A percentile compares a stretch with the other conserved stretches of the same genome.
Evolutionary conservation across 371 early-diverging fungal species (phyloP).

Genomic region (Syncephalastrum contaminatum): DNA sequence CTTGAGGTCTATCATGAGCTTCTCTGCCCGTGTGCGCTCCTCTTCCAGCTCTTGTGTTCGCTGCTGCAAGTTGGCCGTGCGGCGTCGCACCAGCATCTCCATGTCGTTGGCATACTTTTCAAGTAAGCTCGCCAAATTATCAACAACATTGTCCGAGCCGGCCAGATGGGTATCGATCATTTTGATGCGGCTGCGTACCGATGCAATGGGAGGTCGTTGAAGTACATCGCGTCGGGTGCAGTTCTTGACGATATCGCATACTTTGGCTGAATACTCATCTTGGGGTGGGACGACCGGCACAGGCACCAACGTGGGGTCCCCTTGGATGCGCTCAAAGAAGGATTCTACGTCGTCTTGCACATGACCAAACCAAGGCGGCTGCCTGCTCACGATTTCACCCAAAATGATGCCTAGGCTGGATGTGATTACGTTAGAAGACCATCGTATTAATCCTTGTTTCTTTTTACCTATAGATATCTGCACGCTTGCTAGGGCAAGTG

Average conservation of each 20-base stretch:
- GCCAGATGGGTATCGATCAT: conserved; percentile 41
- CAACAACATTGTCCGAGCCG: conserved; percentile 48
- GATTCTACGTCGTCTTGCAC: conserved; percentile 18
- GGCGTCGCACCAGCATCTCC: conserved; percentile 48
- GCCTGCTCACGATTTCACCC: conserved; percentile 49
- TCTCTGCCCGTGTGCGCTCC: conserved; percentile 45
- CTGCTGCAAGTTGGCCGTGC: conserved; percentile 49
- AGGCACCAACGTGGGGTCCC: conserved; percentile 19
- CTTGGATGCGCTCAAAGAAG: conserved; percentile 26
- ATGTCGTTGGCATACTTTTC: conserved; percentile 57
- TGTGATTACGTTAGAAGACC: background rate
- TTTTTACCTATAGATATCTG: conserved; percentile 43
- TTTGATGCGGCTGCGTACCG: conserved; percentile 34
- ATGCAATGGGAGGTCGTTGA: conserved; percentile 33
- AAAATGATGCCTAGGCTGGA: conserved; percentile 47
- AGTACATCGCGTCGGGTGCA: conserved; percentile 33
- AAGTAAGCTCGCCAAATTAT: conserved; percentile 49
- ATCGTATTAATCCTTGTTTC: background rate
- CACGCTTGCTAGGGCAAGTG: conserved; percentile 30
- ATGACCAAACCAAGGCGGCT: conserved; percentile 23
- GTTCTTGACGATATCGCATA: conserved; percentile 35
- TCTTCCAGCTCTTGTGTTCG: conserved; percentile 54
- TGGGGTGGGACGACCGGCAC: conserved; percentile 9
- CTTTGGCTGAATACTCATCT: conserved; percentile 38
- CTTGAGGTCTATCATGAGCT: conserved; percentile 36